Base-by-base conservation (phyloP, 2,329 filamentous ascomycete species). In the Fusarium ramigenum region DNA sequence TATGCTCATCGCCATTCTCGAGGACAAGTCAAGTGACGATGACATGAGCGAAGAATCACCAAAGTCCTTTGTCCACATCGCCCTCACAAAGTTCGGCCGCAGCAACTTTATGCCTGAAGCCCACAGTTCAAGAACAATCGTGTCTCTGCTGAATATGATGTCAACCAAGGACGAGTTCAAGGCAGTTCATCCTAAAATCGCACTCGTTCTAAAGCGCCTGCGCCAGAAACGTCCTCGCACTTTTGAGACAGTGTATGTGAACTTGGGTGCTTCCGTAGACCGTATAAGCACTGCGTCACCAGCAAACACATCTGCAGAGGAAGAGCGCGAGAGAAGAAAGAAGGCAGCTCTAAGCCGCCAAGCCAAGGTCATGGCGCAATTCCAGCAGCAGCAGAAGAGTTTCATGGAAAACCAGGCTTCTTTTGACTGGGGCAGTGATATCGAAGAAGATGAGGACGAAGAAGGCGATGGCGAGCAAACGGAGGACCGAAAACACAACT, bases 311-410 rank as follows among this genome's bases (percentile, higher is more conserved):
- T 87, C 89, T 10, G 90, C 87, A 42, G 92, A 93, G 66, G 92
- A 92, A 74, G 93, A 96, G 78, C 89, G 90, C 21, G 93, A 96
- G 81, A 86, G 90, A 69, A 97, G 96, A 85, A 99, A 98, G 86
- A 93, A 93, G 82, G 93, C 96, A 59, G 96, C 96, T 1, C 84
- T 95, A 44, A 96, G 95, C 76, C 91, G 96, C 28, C 95, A 98
- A 82, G 95, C 95, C 4, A 93, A 91, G 78, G 94, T 99, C 37
- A 98, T 99, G 95, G 96, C 95, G 4, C 95, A 98, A 79, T 98
- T 99, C 83, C 96, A 98, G 80, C 93, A 97, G 79, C 96, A 99
- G 79, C 97, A 98, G 80, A 96, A 97, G 83, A 96, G 91, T 77
- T 99, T 99, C 83, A 85, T 99, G 84, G 93, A 94, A 63, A 96